A percentile compares a stretch with the other conserved stretches of the same genome.
phyloP scores from a whole-genome alignment of 148 eudicot genomes.

The Talinum fruticosum region DNA sequence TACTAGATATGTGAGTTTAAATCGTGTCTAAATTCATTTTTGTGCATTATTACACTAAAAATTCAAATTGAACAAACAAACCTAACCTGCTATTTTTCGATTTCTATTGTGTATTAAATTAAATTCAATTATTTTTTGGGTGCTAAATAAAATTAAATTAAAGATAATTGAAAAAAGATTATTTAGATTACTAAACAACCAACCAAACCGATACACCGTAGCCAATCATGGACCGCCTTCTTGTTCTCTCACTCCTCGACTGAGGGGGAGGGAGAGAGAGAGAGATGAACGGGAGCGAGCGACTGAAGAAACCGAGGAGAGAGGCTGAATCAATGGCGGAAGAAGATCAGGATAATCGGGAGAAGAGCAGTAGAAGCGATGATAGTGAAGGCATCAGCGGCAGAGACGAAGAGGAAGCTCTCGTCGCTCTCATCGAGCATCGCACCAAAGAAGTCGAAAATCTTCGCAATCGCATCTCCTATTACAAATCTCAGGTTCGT shows the following conservation, averaged over 20 bases:
- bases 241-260: neutral
- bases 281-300: conserved; percentile 20
- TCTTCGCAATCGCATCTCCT: conserved; percentile 53
- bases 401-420: conserved; percentile 62
- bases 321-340: conserved; percentile 18
- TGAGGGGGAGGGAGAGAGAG: neutral
- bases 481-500: conserved; percentile 64
- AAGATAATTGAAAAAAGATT: too few species aligned
- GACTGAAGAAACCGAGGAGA: conserved; percentile 25
- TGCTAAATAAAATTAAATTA: too few species aligned
- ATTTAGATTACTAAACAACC: neutral
- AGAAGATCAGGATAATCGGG: neutral
- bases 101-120: too few species aligned
- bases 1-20: too few species aligned
- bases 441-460: conserved; percentile 76
- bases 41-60: too few species aligned
- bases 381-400: conserved; percentile 3
- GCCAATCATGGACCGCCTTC: neutral
- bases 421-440: conserved; percentile 72
- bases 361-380: conserved; percentile 11
- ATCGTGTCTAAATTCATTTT: too few species aligned
- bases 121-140: too few species aligned
- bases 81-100: too few species aligned
- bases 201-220: neutral
- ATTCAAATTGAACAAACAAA: too few species aligned